Evolutionary conservation across 495 filamentous ascomycete genomes (phyloP).

Genomic region (Penicillium verhagenii): DNA sequence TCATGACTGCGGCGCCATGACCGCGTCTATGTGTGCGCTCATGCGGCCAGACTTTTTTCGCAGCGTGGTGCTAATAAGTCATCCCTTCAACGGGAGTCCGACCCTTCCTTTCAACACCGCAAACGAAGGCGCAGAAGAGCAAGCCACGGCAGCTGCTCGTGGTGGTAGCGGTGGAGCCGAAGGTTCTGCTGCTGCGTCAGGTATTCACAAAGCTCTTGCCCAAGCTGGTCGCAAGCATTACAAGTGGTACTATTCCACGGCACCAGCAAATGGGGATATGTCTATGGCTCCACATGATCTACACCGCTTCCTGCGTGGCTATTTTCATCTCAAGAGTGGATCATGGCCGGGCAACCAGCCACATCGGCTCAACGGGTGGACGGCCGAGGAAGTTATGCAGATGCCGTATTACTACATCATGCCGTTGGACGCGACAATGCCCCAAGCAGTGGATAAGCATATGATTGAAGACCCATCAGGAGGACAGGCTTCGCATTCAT

Average conservation of each 20-base stretch:
- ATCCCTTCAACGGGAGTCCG: conserved; percentile 54
- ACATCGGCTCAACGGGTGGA: conserved; percentile 52
- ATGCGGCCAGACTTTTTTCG: conserved; percentile 65
- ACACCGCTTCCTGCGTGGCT: conserved; percentile 59
- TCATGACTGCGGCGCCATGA: conserved; percentile 65
- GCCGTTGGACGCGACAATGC: conserved; percentile 57
- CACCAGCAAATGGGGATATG: conserved; percentile 58
- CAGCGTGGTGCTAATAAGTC: conserved; percentile 52
- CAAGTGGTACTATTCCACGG: conserved; percentile 66
- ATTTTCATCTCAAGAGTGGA: conserved; percentile 66
- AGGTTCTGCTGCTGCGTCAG: conserved; percentile 15
- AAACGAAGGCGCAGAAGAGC: conserved; percentile 24
- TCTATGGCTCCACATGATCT: conserved; percentile 50
- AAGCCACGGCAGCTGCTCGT: conserved; percentile 6
- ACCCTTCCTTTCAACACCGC: conserved; percentile 51
- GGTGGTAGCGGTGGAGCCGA: conserved; percentile 32
- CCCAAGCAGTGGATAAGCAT: conserved; percentile 47
- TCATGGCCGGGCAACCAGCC: conserved; percentile 57
- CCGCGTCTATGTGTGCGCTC: conserved; percentile 57
- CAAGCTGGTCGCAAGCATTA: conserved; percentile 60
- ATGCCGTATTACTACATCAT: conserved; percentile 72
- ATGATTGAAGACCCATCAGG: conserved; percentile 52
- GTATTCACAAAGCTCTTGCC: conserved; percentile 55
- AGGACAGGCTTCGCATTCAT: conserved; percentile 31
- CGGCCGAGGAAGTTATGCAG: conserved; percentile 51